Evolutionary conservation across 805 yeast genomes (phyloP).

Genomic region (Metschnikowia noctiluminum): DNA sequence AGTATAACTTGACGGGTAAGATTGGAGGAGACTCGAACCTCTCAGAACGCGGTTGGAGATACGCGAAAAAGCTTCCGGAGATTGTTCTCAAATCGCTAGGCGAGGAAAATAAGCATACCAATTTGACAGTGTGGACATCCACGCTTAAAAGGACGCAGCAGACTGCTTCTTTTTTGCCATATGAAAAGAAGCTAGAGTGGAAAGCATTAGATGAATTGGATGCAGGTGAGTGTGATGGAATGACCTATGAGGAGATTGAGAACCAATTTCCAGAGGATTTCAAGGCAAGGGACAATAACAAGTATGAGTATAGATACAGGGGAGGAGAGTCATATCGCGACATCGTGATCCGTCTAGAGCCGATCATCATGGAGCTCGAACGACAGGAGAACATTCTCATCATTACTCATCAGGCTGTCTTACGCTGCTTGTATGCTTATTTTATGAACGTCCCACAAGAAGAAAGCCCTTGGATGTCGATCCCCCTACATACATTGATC

Average conservation of each 20-base stretch:
- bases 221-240: conserved; percentile 96
- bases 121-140: conserved; percentile 92
- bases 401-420: conserved; percentile 96
- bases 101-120: conserved; percentile 47
- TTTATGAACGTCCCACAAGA: conserved; percentile 98
- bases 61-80: conserved; percentile 77
- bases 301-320: conserved; percentile 90
- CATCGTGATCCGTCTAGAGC: conserved; percentile 91
- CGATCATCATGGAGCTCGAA: conserved; percentile 97
- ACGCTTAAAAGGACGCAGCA: conserved; percentile 89
- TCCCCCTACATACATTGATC: conserved; percentile 92
- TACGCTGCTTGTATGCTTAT: conserved; percentile 94
- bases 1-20: conserved; percentile 87
- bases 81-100: conserved; percentile 66
- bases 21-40: conserved; percentile 93
- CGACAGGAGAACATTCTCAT: conserved; percentile 94
- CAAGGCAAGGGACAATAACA: conserved; percentile 91
- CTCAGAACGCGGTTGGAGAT: conserved; percentile 78
- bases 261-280: conserved; percentile 87
- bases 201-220: conserved; percentile 95
- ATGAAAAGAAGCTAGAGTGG: conserved; percentile 79
- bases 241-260: conserved; percentile 93
- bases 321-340: conserved; percentile 98
- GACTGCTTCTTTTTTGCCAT: conserved; percentile 80
- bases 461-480: conserved; percentile 98